Evolutionary conservation across 108 stramenopile species (phyloP), one percentile per base, ranked within the genome.

Genomic region (Cyclotella cryptica): DNA sequence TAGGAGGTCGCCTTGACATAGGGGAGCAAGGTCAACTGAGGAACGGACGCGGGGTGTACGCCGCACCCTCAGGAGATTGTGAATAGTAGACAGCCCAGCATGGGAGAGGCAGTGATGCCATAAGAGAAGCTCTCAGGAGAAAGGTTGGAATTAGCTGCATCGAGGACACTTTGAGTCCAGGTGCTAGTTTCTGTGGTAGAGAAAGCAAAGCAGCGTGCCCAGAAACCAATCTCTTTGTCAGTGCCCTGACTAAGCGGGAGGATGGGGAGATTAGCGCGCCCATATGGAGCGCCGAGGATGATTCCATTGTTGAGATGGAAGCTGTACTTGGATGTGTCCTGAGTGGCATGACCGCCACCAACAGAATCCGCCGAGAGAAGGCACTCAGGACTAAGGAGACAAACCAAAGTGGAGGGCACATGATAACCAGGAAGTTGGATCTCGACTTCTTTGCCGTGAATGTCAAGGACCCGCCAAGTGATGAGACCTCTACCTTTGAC

Each of bases 321-420:
- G 35, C 6, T 2, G 41, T 42, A 66, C 24, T 44, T 45, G 18
- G 19, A 14, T 44, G 41, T n/a, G 19, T 17, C 6, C 42, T 21
- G 8, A 26, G 44, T 17, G 40, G 1, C 42, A 42, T 0, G 39
- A 45, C 8, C 65, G 17, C 19, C 43, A 40, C 24, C 6, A 11
- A 51, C 8, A 7, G 8, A 51, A 7, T 51, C 49, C 7, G 14
- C 17, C 15, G 40, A 8, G 0, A 66, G n/a, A 19, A 66, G 43
- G 17, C 39, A n/a, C n/a, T 66, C 42, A 15, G 42, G 43, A n/a
- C 65, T 66, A 18, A 66, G 65, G 18, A 66, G 65, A n/a, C 42
- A 42, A 45, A 44, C 65, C 1, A n/a, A 26, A 44, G 65, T 5
- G 17, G 41, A 17, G 6, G 65, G 39, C 19, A 66, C 24, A 17